Evolutionary conservation across 1,139 yeast genomes (phyloP).

Genomic region (Yamadazyma spencermartinsiae): DNA sequence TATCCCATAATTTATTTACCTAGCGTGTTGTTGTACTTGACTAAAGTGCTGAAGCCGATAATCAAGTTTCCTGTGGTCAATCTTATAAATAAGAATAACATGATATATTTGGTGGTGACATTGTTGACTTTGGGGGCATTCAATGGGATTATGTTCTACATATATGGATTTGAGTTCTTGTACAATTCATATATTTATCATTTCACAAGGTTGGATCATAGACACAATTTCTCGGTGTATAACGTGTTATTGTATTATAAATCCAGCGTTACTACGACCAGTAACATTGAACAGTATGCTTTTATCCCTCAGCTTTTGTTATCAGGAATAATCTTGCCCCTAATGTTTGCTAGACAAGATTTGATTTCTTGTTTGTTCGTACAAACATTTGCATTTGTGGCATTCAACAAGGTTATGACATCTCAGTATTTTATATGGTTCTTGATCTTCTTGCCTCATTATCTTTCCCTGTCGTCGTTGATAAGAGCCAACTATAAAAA

Average conservation of each 20-base stretch:
- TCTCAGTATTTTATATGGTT: conserved; percentile 95
- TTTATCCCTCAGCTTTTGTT: conserved; percentile 79
- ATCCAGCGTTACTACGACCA: conserved; percentile 37
- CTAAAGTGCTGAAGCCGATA: conserved; percentile 22
- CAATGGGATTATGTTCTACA: conserved; percentile 58
- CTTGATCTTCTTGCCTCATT: conserved; percentile 78
- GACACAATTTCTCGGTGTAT: conserved; percentile 92
- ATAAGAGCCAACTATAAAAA: conserved; percentile 22
- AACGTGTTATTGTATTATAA: conserved; percentile 71
- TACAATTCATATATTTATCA: conserved; percentile 83
- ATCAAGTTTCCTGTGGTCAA: conserved; percentile 29
- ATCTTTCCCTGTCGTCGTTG: conserved; percentile 47
- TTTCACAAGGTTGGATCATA: conserved; percentile 78
- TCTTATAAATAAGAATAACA: conserved; percentile 45
- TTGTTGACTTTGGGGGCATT: conserved; percentile 44
- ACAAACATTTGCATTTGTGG: conserved; percentile 90
- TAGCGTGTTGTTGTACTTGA: conserved; percentile 39
- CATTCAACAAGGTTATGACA: conserved; percentile 92
- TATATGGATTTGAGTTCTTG: conserved; percentile 77
- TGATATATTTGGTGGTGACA: conserved; percentile 45
- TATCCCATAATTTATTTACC: conserved; percentile 87
- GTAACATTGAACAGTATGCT: conserved; percentile 51
- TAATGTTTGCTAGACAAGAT: conserved; percentile 52
- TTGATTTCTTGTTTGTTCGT: conserved; percentile 68
- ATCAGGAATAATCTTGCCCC: conserved; percentile 61